Percentiles rank a stretch among this genome's conserved stretches.
Evolutionary conservation across 345 rosid genomes (phyloP).

Genomic region (Pugionium cornutum): DNA sequence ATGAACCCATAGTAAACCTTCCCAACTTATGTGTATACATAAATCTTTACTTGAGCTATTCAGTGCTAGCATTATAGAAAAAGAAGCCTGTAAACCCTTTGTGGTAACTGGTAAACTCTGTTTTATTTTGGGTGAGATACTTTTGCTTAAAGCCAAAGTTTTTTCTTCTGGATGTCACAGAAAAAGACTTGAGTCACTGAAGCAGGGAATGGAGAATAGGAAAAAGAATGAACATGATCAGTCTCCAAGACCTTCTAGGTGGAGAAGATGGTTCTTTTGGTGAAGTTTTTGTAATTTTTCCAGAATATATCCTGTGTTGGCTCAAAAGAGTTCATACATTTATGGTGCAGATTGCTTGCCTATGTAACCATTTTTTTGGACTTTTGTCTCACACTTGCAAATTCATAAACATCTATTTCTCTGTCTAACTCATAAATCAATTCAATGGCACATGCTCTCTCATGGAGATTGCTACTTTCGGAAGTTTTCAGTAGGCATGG

Average conservation of each 20-base stretch:
- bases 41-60: neutral
- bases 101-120: neutral
- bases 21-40: neutral
- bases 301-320: neutral
- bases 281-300: slow-evolving; percentile 34
- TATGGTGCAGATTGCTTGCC: too few relatives aligned
- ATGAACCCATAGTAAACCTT: neutral
- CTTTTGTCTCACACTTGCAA: too few relatives aligned
- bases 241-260: slow-evolving; percentile 32
- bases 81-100: neutral
- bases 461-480: too few relatives aligned
- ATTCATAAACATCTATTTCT: too few relatives aligned
- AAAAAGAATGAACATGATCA: slow-evolving; percentile 47
- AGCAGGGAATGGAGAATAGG: slow-evolving; percentile 66
- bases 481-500: too few relatives aligned
- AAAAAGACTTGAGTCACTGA: slow-evolving; percentile 63
- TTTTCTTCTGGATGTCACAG: slow-evolving; percentile 40
- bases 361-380: too few relatives aligned
- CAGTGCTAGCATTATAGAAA: neutral
- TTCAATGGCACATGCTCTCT: too few relatives aligned
- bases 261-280: slow-evolving; percentile 71
- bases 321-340: too few relatives aligned
- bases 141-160: slow-evolving; percentile 4
- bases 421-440: too few relatives aligned
- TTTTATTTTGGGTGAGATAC: neutral